A percentile compares a stretch with the other conserved stretches of the same genome.
phyloP scores from a whole-genome alignment of 1,284 basidiomycete genomes.

The Fomitopsis pinicola region DNA sequence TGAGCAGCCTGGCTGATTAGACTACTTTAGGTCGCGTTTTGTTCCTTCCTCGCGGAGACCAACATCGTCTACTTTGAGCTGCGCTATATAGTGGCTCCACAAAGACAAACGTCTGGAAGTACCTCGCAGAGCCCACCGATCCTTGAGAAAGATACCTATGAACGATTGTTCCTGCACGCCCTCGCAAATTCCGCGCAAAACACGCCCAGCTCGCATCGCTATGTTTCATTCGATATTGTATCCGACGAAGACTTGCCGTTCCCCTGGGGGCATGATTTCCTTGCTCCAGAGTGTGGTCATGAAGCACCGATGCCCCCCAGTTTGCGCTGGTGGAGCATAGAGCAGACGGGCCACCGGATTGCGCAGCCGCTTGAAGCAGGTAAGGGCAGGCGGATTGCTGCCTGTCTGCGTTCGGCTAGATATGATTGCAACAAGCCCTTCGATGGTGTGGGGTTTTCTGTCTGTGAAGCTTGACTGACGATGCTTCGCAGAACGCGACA shows the following conservation, averaged over 20 bases:
- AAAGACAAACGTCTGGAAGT: no score
- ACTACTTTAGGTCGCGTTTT: no score
- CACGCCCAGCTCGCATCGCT: background rate
- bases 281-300: background rate
- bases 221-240: background rate
- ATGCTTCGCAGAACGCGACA: background rate
- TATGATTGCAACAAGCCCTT: background rate
- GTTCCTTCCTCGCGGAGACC: no score
- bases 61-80: no score
- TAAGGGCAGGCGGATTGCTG: background rate
- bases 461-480: background rate
- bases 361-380: background rate
- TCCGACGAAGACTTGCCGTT: background rate
- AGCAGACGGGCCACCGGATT: background rate
- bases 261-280: background rate
- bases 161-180: background rate
- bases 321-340: background rate
- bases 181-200: background rate
- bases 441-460: no score
- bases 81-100: no score
- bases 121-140: no score
- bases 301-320: background rate
- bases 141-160: background rate
- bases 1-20: no score
- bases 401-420: background rate